Evolutionary conservation across 2,329 filamentous ascomycete species (phyloP).

Genomic region (Aspergillus niger): DNA sequence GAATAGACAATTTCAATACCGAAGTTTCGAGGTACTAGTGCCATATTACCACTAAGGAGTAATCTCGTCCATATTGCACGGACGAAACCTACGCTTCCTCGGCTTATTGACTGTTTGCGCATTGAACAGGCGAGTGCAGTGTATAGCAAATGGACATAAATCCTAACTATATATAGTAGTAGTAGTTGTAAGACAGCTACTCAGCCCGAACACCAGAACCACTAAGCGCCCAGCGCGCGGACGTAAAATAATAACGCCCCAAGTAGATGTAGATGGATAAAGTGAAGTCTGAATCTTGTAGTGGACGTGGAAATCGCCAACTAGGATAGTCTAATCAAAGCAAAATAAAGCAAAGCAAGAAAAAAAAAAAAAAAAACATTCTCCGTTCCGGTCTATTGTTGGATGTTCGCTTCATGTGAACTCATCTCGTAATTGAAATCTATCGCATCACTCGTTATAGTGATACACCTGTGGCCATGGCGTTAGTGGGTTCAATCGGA

Average conservation of each 20-base stretch:
- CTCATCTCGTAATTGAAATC: neutral
- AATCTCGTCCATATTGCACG: too few relatives aligned
- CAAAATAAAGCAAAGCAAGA: neutral
- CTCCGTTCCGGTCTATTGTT: neutral
- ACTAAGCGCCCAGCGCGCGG: neutral
- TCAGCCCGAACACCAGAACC: neutral
- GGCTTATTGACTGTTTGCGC: too few relatives aligned
- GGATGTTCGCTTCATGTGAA: neutral
- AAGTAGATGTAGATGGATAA: neutral
- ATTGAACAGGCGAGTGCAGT: too few relatives aligned
- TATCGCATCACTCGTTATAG: constrained; percentile 71
- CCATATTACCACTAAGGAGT: too few relatives aligned
- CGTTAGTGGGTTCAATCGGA: constrained; percentile 11
- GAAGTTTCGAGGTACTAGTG: too few relatives aligned
- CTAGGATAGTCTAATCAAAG: neutral
- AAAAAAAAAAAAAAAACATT: neutral
- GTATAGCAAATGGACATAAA: too few relatives aligned
- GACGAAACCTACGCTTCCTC: too few relatives aligned
- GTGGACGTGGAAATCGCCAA: neutral
- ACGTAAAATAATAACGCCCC: neutral
- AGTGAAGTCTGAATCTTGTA: neutral
- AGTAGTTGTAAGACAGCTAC: neutral
- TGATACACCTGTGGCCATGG: constrained; percentile 69
- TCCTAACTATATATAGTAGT: too few relatives aligned
- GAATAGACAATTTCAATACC: too few relatives aligned